Conservation (phyloP, 73 alveolate species). For the Blepharisma stoltei region DNA sequence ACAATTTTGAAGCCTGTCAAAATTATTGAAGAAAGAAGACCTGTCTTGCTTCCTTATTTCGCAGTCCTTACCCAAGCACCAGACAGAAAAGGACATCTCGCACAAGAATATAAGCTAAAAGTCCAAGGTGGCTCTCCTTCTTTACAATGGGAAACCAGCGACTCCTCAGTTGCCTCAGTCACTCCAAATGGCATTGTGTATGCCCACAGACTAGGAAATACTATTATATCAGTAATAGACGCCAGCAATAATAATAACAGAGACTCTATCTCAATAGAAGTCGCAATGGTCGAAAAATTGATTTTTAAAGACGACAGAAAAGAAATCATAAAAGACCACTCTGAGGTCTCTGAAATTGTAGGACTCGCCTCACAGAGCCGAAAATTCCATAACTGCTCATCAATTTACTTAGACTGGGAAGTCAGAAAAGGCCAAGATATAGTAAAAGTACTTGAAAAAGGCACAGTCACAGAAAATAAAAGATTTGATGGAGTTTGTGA, state of each 20-base stretch:
- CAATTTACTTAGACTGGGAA: conserved; percentile 23
- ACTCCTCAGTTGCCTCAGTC: conserved; percentile 38
- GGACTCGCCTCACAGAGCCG: conserved; percentile 1
- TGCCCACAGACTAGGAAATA: conserved; percentile 51
- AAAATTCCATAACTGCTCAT: conserved; percentile 13
- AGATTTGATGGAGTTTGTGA: conserved; percentile 2
- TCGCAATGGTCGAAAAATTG: conserved; percentile 36
- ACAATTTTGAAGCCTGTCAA: conserved; percentile 44
- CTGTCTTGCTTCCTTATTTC: conserved; percentile 55
- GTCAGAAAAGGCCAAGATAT: not conserved
- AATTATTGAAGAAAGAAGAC: conserved; percentile 52
- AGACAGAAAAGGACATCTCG: conserved; percentile 28
- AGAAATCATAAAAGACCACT: not conserved
- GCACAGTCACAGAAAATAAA: not conserved
- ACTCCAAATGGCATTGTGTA: conserved; percentile 40
- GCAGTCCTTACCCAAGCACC: conserved; percentile 35
- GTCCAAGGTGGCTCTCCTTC: conserved; percentile 61
- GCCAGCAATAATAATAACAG: conserved; percentile 41
- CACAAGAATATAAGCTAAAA: conserved; percentile 43
- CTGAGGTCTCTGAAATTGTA: not conserved
- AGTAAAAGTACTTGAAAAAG: not conserved
- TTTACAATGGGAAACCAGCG: conserved; percentile 44
- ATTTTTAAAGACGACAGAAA: not conserved
- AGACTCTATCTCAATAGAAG: conserved; percentile 43
- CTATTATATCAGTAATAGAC: conserved; percentile 42